Base-by-base conservation (phyloP, 148 eudicot genomes). In the Chenopodium formosanum region DNA sequence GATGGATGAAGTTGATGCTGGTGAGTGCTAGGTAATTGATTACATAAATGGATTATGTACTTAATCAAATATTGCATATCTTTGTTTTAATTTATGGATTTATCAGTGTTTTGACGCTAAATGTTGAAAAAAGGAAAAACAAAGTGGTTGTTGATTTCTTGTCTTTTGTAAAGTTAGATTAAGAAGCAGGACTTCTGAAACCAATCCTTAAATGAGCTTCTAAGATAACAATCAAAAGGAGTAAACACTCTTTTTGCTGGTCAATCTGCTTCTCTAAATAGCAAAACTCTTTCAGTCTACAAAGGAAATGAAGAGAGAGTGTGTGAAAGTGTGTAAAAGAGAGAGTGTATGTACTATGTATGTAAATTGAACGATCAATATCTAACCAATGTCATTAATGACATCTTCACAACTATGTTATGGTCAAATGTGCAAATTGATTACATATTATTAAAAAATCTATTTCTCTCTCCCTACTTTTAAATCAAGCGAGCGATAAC, bases 1-100 rank as follows among this genome's bases (percentile, higher is more conserved):
- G 44, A 89, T 90, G 94, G 98, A 91, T 82, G 81, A 87, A 73
- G 90, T 92, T 83, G 97, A 94, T 89, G 91, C 95, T 83, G 94
- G 99, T 96, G 83, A 83, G 87, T 70, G 76, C 20, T 37, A 66
- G 27, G 29, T 37, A 37, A 71, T 44, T 71, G 10, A 50, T 48
- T 70, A 62, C 8, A 7, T 60, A 63, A 14, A 50, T 68, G 53
- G 31, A 11, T 16, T 19, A 63, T 64, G 72, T 63, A 47, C 25
- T 63, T 74, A 47, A 64, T 27, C 29, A 19, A 44, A 22, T 5
- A 11, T 25, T 25, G 25, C 19, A 27, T 40, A 66, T 73, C 37
- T 22, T 9, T 27, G 9, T 7, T 20, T 34, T 58, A 73, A 31
- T 74, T 32, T 47, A 53, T 81, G 78, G 34, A 47, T 63, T 74